Conservation (phyloP, 805 yeast genomes). For the Pichia gijzeniarum region DNA sequence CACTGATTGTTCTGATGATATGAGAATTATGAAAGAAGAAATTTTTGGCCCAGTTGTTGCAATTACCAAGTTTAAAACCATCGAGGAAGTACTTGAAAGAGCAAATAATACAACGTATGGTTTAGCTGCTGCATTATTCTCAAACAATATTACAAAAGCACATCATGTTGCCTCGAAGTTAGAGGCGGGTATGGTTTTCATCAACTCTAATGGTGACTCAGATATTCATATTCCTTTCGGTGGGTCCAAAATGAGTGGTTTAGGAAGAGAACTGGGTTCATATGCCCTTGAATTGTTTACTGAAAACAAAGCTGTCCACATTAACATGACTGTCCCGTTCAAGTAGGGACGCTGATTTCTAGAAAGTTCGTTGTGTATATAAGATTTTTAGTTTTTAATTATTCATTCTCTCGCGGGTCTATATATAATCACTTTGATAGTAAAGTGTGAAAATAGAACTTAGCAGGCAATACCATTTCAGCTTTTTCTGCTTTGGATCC, state of each 20-base stretch:
- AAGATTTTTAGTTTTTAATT: background rate
- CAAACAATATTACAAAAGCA: slow-evolving; percentile 55
- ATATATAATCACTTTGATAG: too few species aligned
- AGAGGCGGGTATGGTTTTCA: slow-evolving; percentile 63
- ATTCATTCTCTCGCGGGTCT: too few species aligned
- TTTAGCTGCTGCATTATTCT: slow-evolving; percentile 73
- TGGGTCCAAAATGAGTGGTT: slow-evolving; percentile 61
- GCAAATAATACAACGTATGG: slow-evolving; percentile 71
- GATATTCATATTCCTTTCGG: slow-evolving; percentile 60
- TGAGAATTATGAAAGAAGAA: slow-evolving; percentile 63
- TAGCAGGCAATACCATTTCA: too few species aligned
- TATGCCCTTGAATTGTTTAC: slow-evolving; percentile 59
- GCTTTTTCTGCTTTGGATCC: too few species aligned
- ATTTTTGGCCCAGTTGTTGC: slow-evolving; percentile 79
- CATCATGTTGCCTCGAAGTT: slow-evolving; percentile 54
- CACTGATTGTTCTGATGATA: slow-evolving; percentile 58
- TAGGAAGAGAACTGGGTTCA: slow-evolving; percentile 63
- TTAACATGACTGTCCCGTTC: slow-evolving; percentile 40
- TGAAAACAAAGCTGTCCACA: slow-evolving; percentile 62
- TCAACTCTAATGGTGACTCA: slow-evolving; percentile 52
- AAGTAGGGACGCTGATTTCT: background rate
- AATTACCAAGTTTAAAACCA: slow-evolving; percentile 55
- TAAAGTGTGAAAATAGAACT: too few species aligned
- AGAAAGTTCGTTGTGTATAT: background rate
- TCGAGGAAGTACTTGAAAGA: slow-evolving; percentile 56